Conservation (phyloP, 2,329 filamentous ascomycete species). For the Chlorencoelia australis region DNA sequence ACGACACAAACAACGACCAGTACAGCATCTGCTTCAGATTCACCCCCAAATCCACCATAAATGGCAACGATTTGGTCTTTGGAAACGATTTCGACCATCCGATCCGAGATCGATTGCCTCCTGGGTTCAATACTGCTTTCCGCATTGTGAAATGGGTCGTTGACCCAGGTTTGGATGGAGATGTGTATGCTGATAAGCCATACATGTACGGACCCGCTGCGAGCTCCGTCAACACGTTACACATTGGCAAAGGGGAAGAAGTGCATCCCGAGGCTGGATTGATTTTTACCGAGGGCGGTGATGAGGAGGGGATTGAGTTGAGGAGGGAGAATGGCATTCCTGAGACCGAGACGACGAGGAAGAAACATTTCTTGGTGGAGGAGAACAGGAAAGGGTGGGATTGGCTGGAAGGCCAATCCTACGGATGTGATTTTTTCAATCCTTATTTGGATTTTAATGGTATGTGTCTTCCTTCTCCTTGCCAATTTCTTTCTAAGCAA, state of each 20-base stretch:
- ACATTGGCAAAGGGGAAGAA: conserved; percentile 42
- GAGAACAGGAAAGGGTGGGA: conserved; percentile 43
- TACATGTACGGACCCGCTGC: conserved; percentile 78
- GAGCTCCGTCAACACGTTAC: conserved; percentile 67
- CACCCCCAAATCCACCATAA: conserved; percentile 45
- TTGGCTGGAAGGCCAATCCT: conserved; percentile 52
- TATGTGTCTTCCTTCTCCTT: conserved; percentile 23
- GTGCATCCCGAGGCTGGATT: conserved; percentile 28
- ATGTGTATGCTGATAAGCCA: conserved; percentile 77
- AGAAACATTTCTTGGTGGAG: conserved; percentile 51
- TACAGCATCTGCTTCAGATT: conserved; percentile 80
- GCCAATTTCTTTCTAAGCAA: neutral
- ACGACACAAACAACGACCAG: conserved; percentile 59
- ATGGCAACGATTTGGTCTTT: conserved; percentile 60
- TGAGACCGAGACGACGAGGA: conserved; percentile 34
- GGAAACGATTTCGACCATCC: conserved; percentile 94
- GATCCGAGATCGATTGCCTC: conserved; percentile 75
- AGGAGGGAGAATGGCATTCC: conserved; percentile 33
- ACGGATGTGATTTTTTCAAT: conserved; percentile 74
- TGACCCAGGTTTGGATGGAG: conserved; percentile 82
- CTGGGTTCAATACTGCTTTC: conserved; percentile 77
- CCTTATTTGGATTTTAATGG: conserved; percentile 81
- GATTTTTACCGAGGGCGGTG: conserved; percentile 29
- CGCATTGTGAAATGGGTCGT: conserved; percentile 83
- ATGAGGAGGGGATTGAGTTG: conserved; percentile 32